Conservation (phyloP, 371 early-diverging fungal genomes). For the Mortierella sp. region DNA sequence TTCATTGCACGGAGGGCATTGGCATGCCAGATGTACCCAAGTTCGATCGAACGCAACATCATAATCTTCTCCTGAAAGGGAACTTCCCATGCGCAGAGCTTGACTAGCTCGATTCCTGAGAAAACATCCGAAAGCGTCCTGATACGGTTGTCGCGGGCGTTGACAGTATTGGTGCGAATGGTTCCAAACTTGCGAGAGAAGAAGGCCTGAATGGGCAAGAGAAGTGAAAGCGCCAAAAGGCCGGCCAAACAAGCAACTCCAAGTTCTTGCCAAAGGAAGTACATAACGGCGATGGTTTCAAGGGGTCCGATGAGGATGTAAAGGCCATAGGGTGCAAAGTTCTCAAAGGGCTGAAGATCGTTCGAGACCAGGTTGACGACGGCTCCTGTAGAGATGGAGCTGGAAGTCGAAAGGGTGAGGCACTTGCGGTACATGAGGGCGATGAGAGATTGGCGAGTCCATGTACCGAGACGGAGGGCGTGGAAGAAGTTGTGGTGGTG, state of each 20-base stretch:
- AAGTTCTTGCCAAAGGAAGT: slow-evolving; percentile 69
- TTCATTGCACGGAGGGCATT: slow-evolving; percentile 37
- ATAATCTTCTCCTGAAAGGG: slow-evolving; percentile 51
- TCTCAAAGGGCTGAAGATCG: slow-evolving; percentile 52
- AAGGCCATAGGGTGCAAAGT: slow-evolving; percentile 18
- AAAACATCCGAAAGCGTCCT: slow-evolving; percentile 73
- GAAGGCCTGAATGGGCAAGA: slow-evolving; percentile 39
- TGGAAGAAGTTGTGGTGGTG: slow-evolving; percentile 50
- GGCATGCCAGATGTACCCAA: slow-evolving; percentile 24
- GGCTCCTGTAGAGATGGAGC: slow-evolving; percentile 42
- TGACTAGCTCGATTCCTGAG: slow-evolving; percentile 53
- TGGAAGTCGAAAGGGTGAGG: slow-evolving; percentile 38
- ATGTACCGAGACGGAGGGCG: slow-evolving; percentile 41
- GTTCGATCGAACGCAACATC: slow-evolving; percentile 28
- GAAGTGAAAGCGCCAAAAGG: slow-evolving; percentile 63
- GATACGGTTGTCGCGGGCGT: slow-evolving; percentile 67
- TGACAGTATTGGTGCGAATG: slow-evolving; percentile 66
- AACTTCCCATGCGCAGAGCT: slow-evolving; percentile 64
- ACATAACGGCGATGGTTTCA: slow-evolving; percentile 58
- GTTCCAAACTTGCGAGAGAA: slow-evolving; percentile 31
- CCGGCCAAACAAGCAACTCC: slow-evolving; percentile 72
- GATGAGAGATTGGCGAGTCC: slow-evolving; percentile 33
- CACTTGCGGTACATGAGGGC: slow-evolving; percentile 50
- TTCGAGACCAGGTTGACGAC: slow-evolving; percentile 52
- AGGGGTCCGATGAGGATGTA: slow-evolving; percentile 32